Percentiles rank a stretch among this genome's conserved stretches.
Evolutionary conservation across 2,329 filamentous ascomycete genomes (phyloP).

Genomic region (Aspergillus sp.): DNA sequence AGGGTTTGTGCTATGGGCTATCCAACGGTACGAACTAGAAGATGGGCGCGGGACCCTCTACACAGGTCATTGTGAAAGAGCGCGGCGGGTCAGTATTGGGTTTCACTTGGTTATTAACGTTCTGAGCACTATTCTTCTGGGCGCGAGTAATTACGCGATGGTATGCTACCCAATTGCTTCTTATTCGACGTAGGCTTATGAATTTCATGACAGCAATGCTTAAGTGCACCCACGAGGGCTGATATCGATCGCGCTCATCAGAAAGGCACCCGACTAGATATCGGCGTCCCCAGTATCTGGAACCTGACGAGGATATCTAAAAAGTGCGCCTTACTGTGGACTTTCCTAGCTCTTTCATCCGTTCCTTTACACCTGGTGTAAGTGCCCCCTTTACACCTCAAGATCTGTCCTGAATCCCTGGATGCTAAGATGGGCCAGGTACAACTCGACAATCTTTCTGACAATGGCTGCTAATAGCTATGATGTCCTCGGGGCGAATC

Average conservation of each 20-base stretch:
- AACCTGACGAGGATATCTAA: background rate
- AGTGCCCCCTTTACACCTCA: background rate
- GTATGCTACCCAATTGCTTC: background rate
- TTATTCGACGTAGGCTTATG: too few species aligned
- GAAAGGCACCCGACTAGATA: background rate
- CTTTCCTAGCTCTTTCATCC: background rate
- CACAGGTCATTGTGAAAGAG: slow-evolving; percentile 2
- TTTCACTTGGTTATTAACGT: slow-evolving; percentile 14
- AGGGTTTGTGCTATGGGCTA: background rate
- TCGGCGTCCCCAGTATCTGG: slow-evolving; percentile 3
- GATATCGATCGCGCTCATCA: slow-evolving; percentile 8
- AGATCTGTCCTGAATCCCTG: background rate
- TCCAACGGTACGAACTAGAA: background rate
- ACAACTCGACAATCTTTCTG: background rate
- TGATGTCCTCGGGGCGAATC: background rate
- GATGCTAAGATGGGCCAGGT: background rate
- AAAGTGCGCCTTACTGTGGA: background rate
- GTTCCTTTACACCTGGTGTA: slow-evolving; percentile 9
- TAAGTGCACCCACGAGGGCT: slow-evolving; percentile 5
- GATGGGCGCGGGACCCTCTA: background rate
- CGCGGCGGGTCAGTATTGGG: background rate
- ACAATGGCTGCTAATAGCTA: background rate
- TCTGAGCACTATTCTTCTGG: slow-evolving; percentile 4
- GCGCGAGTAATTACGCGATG: slow-evolving; percentile 11
- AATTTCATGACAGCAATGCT: slow-evolving; percentile 8